Evolutionary conservation across 2,329 filamentous ascomycete genomes (phyloP).

Genomic region (Scytalidium lignicola): DNA sequence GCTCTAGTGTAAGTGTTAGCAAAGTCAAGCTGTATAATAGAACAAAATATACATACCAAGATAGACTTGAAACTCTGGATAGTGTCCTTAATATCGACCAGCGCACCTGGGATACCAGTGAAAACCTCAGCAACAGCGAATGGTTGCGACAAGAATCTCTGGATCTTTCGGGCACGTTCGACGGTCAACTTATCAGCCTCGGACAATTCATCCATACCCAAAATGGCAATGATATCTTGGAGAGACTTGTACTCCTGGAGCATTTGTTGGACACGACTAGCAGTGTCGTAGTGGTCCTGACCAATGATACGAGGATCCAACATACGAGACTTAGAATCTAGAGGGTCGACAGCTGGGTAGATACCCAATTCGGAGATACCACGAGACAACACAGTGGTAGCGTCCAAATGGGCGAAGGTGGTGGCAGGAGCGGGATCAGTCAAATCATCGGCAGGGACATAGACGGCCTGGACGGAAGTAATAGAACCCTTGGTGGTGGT

Average conservation of each 20-base stretch:
- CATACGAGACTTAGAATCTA: slow-evolving; percentile 99
- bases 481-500: slow-evolving; percentile 99
- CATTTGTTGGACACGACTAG: slow-evolving; percentile 96
- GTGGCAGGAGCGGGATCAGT: slow-evolving; percentile 99
- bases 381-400: slow-evolving; percentile 99
- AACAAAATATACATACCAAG: slow-evolving; percentile 17
- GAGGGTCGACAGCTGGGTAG: slow-evolving; percentile 99
- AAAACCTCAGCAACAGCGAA: slow-evolving; percentile 86
- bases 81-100: slow-evolving; percentile 98
- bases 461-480: slow-evolving; percentile 99
- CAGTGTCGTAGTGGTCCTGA: slow-evolving; percentile 94
- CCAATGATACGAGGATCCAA: slow-evolving; percentile 98
- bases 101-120: slow-evolving; percentile 79
- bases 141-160: slow-evolving; percentile 99
- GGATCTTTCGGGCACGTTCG: slow-evolving; percentile 98
- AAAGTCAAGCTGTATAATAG: background rate
- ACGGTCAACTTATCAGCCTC: slow-evolving; percentile 99
- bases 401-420: slow-evolving; percentile 99
- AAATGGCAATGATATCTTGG: slow-evolving; percentile 99
- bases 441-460: slow-evolving; percentile 99
- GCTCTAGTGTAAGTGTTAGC: slow-evolving; percentile 51
- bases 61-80: slow-evolving; percentile 94
- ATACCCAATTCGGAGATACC: slow-evolving; percentile 99
- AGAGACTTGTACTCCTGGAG: slow-evolving; percentile 99
- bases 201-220: slow-evolving; percentile 99